These are phyloP conservation scores for Vaccinium macrocarpon DNA, from an alignment of 148 eudicot genomes.

Conservation along the genomic window DNA sequence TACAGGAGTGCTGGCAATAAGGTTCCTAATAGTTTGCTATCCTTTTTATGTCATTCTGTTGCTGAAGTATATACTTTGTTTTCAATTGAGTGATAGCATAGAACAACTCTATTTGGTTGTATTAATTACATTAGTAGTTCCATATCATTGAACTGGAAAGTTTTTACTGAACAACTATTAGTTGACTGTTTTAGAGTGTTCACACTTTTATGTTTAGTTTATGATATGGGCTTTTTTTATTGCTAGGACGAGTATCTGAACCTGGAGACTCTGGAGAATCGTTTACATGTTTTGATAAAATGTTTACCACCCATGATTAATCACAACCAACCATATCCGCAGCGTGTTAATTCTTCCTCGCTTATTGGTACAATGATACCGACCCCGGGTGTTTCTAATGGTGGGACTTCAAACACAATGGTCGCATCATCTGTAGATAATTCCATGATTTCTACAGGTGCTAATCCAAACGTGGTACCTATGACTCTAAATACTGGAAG, in stretches of 20 bases:
- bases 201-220: conserved; percentile 10
- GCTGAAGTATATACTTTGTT: neutral
- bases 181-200: neutral
- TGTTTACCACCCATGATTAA: conserved; percentile 35
- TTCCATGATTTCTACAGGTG: conserved; percentile 37
- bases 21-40: conserved; percentile 38
- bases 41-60: neutral
- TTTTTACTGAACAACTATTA: neutral
- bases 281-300: conserved; percentile 54
- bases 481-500: conserved; percentile 41
- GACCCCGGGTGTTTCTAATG: conserved; percentile 80
- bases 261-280: conserved; percentile 65
- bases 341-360: conserved; percentile 54
- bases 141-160: neutral
- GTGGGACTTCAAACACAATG: conserved; percentile 52
- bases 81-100: neutral
- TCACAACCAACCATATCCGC: conserved; percentile 58
- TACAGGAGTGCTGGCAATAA: conserved; percentile 52
- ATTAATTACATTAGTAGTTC: neutral
- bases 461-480: conserved; percentile 36
- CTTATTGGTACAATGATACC: conserved; percentile 92
- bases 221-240: conserved; percentile 19
- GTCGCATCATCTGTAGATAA: conserved; percentile 54
- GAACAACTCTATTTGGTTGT: neutral
- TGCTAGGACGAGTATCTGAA: conserved; percentile 79